Evolutionary conservation across 139 green algal genomes (phyloP), one percentile per base, ranked within the genome.

Genomic region (Astrephomene gubernaculifera): DNA sequence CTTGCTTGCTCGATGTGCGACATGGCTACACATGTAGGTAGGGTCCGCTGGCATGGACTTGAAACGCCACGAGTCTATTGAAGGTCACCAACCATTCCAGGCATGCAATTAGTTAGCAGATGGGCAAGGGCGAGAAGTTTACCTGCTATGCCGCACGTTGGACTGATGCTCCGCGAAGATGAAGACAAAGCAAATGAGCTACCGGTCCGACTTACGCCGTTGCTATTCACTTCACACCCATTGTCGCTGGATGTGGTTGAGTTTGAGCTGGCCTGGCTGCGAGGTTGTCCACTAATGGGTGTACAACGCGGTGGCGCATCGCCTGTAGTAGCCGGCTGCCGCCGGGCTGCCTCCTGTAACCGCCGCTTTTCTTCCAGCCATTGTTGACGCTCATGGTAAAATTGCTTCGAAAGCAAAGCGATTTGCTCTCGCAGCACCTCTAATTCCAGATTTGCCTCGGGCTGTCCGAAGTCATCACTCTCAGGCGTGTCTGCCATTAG

Each of bases 341-440:
- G 68, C 68, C 53, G 52, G 19, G 41, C 41, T 41, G 70, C 43
- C 9, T 61, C 70, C 29, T 80, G 21, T 9, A 80, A 25, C 8
- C 71, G 29, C 31, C 45, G 71, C 43, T 65, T 80, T 19, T 80
- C 70, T 41, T 78, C 44, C 1, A 78, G 25, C 70, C 70, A 78
- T 41, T 78, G 38, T 39, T 75, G 68, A 3, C 68, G 6, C 8
- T 75, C 68, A 1, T 52, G 39, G 53, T 80, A 80, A 22, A 67
- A 80, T n/a, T 80, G 71, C 71, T 80, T 80, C 29, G 71, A 67
- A 19, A 80, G n/a, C 71, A 80, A 67, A 5, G 45, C 19, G 17
- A 80, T 80, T 38, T 80, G 71, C 71, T 80, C 71, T 2, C 71
- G n/a, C 4, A 80, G n/a, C 71, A 71, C 31, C 31, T 80, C 49